Percentiles rank a stretch among this genome's conserved stretches.
These are phyloP conservation scores for Alternaria viburni DNA, from an alignment of 2,329 filamentous ascomycete genomes.

Conservation along the genomic window DNA sequence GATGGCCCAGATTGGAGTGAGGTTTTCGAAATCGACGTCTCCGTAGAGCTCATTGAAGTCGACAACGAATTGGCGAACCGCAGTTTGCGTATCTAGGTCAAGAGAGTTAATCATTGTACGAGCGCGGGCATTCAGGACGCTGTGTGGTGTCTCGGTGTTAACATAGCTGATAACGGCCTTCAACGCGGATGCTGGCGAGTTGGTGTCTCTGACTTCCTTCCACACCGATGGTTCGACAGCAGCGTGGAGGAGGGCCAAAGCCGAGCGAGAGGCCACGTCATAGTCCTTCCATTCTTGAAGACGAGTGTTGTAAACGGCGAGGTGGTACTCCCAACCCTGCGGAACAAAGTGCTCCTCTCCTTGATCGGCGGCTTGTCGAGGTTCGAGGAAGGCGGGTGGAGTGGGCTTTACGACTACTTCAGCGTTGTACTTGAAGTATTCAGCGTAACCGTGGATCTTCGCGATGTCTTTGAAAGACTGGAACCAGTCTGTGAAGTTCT, in stretches of 20 bases:
- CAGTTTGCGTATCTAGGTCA: background rate
- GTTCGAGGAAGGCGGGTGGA: background rate
- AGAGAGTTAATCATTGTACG: background rate
- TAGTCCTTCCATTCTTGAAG: background rate
- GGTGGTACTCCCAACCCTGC: background rate
- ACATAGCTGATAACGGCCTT: background rate
- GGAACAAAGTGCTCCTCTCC: no score
- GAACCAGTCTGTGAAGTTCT: background rate
- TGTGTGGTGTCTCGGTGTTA: background rate
- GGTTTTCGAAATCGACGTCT: no score
- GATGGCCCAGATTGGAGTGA: no score
- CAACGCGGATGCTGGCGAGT: background rate
- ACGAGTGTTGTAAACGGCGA: background rate
- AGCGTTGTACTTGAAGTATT: background rate
- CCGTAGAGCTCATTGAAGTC: background rate
- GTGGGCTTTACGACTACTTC: background rate
- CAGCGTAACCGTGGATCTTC: background rate
- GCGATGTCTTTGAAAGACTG: background rate
- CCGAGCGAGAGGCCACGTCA: background rate
- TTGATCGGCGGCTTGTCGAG: background rate
- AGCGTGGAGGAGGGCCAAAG: background rate
- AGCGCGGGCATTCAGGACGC: no score
- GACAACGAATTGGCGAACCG: background rate
- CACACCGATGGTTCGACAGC: background rate
- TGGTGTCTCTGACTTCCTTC: background rate